Percentiles rank a stretch among this genome's conserved stretches.
These are phyloP conservation scores for Populus tomentosa DNA, from an alignment of 441 rosid genomes.

Conservation along the genomic window DNA sequence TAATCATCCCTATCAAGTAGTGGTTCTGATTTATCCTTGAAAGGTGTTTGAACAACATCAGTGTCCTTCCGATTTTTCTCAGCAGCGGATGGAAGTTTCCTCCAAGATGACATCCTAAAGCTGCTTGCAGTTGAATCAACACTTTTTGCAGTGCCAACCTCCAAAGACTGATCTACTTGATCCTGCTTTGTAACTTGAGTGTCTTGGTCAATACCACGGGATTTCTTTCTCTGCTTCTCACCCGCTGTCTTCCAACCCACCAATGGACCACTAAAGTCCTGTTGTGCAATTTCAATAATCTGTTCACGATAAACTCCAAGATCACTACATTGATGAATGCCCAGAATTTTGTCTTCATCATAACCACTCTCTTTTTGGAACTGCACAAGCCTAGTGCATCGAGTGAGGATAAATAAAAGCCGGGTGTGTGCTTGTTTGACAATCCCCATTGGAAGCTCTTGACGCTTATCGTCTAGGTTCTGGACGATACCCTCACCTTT, in stretches of 20 bases:
- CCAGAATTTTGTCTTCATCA: constrained; percentile 69
- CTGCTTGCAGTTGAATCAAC: constrained; percentile 70
- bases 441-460: constrained; percentile 87
- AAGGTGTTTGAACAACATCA: constrained; percentile 40
- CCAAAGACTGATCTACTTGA: constrained; percentile 38
- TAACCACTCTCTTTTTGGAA: constrained; percentile 93
- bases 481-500: constrained; percentile 92
- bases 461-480: constrained; percentile 85
- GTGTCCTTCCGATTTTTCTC: constrained; percentile 55
- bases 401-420: constrained; percentile 89
- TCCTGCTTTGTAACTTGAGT: constrained; percentile 31
- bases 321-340: constrained; percentile 85
- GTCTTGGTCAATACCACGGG: constrained; percentile 31
- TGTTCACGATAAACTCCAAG: constrained; percentile 91
- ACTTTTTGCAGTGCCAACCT: constrained; percentile 70
- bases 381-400: constrained; percentile 96
- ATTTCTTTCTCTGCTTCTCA: constrained; percentile 44
- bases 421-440: constrained; percentile 93
- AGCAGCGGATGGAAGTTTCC: constrained; percentile 84
- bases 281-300: constrained; percentile 50
- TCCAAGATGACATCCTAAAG: constrained; percentile 93
- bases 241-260: constrained; percentile 31
- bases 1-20: constrained; percentile 36
- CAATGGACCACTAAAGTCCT: constrained; percentile 47
- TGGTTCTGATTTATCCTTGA: constrained; percentile 45